phyloP scores from a whole-genome alignment of 1,284 basidiomycete species.

The Pseudozyma hubeiensis region DNA sequence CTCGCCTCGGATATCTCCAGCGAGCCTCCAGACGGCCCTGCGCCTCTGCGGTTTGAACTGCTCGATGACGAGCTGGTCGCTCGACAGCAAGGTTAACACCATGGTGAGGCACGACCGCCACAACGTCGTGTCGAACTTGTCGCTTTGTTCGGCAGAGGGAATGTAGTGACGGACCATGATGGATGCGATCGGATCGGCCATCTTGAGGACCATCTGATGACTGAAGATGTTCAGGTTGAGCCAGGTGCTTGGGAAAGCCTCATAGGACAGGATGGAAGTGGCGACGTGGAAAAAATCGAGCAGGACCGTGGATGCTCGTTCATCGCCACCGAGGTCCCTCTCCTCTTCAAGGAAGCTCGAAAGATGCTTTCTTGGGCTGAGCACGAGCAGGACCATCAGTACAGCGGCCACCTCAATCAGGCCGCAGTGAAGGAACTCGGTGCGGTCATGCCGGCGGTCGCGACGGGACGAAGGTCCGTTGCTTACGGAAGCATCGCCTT shows the following conservation, averaged over 20 bases:
- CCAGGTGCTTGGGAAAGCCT: slow-evolving; percentile 91
- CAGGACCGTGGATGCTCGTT: slow-evolving; percentile 76
- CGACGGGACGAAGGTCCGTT: slow-evolving; percentile 51
- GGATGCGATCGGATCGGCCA: slow-evolving; percentile 83
- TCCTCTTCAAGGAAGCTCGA: slow-evolving; percentile 76
- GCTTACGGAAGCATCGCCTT: slow-evolving; percentile 64
- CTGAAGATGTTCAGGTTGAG: slow-evolving; percentile 90
- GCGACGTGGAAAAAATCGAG: slow-evolving; percentile 84
- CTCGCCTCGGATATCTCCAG: slow-evolving; percentile 92
- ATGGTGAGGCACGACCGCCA: slow-evolving; percentile 87
- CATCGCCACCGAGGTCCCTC: slow-evolving; percentile 57
- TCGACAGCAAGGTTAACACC: slow-evolving; percentile 85
- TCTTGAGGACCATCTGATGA: slow-evolving; percentile 87
- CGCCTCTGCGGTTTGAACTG: slow-evolving; percentile 92
- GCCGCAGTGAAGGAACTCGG: slow-evolving; percentile 77
- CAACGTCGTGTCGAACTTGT: slow-evolving; percentile 79
- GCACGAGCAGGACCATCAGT: slow-evolving; percentile 82
- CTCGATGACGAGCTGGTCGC: slow-evolving; percentile 91
- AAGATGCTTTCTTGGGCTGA: slow-evolving; percentile 82
- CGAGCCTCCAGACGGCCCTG: slow-evolving; percentile 92
- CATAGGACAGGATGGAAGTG: slow-evolving; percentile 83
- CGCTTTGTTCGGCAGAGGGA: slow-evolving; percentile 75
- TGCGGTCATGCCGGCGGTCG: slow-evolving; percentile 34
- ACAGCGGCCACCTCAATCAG: slow-evolving; percentile 88
- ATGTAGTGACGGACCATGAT: slow-evolving; percentile 85